Conservation (phyloP, 441 rosid genomes). For the Omphalea diandra region DNA sequence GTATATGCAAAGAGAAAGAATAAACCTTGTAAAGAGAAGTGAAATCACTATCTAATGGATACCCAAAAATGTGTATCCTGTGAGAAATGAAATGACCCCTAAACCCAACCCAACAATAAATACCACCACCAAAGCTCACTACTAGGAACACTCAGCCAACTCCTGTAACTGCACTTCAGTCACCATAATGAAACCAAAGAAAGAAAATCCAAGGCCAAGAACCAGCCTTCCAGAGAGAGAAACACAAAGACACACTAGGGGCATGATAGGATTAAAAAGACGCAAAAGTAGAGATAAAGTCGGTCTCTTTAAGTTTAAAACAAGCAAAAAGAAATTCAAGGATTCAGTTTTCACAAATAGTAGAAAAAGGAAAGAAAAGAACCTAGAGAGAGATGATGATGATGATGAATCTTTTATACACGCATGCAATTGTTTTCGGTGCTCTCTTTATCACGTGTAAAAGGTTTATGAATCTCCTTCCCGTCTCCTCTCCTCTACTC, state of each 20-base stretch:
- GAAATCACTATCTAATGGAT: conserved; percentile 60
- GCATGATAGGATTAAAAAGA: conserved; percentile 23
- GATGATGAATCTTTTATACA: conserved; percentile 71
- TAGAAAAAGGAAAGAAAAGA: conserved; percentile 13
- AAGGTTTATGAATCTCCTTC: conserved; percentile 33
- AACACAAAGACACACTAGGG: not conserved
- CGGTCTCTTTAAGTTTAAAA: conserved; percentile 6
- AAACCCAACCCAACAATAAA: conserved; percentile 19
- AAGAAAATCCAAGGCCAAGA: not conserved
- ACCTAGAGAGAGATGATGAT: no score
- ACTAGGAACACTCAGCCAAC: conserved; percentile 29
- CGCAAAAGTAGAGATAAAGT: conserved; percentile 23
- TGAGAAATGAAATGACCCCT: no score
- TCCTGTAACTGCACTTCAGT: conserved; percentile 8
- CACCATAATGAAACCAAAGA: conserved; percentile 14
- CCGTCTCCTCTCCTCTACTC: not conserved
- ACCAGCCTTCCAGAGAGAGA: no score
- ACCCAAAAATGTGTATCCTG: conserved; percentile 28
- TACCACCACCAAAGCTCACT: conserved; percentile 18
- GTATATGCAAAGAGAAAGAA: conserved; percentile 75
- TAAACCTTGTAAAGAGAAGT: conserved; percentile 91
- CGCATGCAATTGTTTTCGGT: conserved; percentile 94
- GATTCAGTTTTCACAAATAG: not conserved
- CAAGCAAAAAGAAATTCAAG: not conserved
- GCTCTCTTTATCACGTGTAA: conserved; percentile 96